phyloP scores from a whole-genome alignment of 768 basidiomycete genomes.

The Russula earlei region DNA sequence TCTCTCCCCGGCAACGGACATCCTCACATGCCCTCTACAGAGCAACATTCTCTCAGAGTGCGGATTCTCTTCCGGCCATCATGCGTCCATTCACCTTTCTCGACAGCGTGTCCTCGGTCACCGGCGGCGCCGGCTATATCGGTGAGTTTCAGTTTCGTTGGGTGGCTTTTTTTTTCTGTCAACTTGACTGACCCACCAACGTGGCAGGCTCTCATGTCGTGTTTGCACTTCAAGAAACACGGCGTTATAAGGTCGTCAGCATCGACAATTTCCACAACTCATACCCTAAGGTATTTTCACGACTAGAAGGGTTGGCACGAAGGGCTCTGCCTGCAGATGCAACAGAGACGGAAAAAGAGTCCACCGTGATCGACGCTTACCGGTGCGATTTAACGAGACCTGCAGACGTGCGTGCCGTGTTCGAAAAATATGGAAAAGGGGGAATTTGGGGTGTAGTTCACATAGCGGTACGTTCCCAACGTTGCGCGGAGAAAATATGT shows the following conservation, averaged over 20 bases:
- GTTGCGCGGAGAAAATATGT: background rate
- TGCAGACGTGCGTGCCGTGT: slow-evolving; percentile 66
- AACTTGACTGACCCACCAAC: slow-evolving; percentile 9
- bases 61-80: background rate
- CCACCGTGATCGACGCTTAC: slow-evolving; percentile 61
- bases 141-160: slow-evolving; percentile 36
- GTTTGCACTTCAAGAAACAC: slow-evolving; percentile 73
- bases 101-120: slow-evolving; percentile 54
- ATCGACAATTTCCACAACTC: slow-evolving; percentile 97
- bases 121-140: slow-evolving; percentile 86
- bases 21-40: slow-evolving; percentile 9
- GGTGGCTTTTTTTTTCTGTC: slow-evolving; percentile 10
- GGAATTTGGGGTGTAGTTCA: slow-evolving; percentile 97
- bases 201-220: slow-evolving; percentile 85
- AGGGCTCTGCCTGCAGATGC: slow-evolving; percentile 59
- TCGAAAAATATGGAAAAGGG: slow-evolving; percentile 76
- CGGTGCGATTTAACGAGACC: slow-evolving; percentile 66
- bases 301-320: slow-evolving; percentile 72
- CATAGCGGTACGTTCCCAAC: slow-evolving; percentile 60
- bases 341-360: slow-evolving; percentile 58
- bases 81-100: slow-evolving; percentile 14
- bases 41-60: slow-evolving; percentile 8
- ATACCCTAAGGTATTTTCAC: slow-evolving; percentile 58
- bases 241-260: slow-evolving; percentile 85
- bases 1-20: background rate